A percentile compares a stretch with the other conserved stretches of the same genome.
phyloP scores from a whole-genome alignment of 495 filamentous ascomycete species.

The Neurospora sp. region DNA sequence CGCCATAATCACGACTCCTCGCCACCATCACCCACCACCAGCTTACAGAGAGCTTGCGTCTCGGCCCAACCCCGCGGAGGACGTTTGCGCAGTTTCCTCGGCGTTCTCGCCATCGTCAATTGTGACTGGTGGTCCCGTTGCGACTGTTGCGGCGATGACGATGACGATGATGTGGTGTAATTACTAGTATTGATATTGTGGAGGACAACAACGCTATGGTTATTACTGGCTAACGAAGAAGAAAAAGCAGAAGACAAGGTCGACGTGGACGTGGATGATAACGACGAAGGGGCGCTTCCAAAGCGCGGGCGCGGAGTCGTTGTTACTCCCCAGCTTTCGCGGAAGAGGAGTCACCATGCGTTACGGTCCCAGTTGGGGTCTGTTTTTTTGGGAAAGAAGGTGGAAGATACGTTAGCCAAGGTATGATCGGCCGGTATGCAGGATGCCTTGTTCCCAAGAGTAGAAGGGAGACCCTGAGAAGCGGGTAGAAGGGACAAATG shows the following conservation, averaged over 20 bases:
- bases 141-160: conserved; percentile 14
- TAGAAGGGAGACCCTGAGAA: too few relatives aligned
- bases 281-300: conserved; percentile 11
- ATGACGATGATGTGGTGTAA: background rate
- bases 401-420: background rate
- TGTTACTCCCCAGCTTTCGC: conserved; percentile 4
- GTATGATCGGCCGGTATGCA: too few relatives aligned
- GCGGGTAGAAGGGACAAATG: too few relatives aligned
- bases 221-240: background rate
- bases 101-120: conserved; percentile 5
- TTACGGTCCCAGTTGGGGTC: conserved; percentile 73
- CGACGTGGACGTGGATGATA: background rate
- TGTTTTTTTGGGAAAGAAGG: conserved; percentile 11
- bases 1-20: background rate
- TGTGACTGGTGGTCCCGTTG: background rate
- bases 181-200: conserved; percentile 1
- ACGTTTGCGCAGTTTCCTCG: conserved; percentile 40
- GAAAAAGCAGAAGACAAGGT: background rate
- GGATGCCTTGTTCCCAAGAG: too few relatives aligned
- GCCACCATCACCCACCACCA: conserved; percentile 6
- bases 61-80: conserved; percentile 27
- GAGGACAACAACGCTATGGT: background rate
- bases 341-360: conserved; percentile 49
- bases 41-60: conserved; percentile 19
- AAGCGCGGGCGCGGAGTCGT: conserved; percentile 15